Evolutionary conservation across 2,329 filamentous ascomycete genomes (phyloP).

Genomic region (Coniochaeta pulveracea): DNA sequence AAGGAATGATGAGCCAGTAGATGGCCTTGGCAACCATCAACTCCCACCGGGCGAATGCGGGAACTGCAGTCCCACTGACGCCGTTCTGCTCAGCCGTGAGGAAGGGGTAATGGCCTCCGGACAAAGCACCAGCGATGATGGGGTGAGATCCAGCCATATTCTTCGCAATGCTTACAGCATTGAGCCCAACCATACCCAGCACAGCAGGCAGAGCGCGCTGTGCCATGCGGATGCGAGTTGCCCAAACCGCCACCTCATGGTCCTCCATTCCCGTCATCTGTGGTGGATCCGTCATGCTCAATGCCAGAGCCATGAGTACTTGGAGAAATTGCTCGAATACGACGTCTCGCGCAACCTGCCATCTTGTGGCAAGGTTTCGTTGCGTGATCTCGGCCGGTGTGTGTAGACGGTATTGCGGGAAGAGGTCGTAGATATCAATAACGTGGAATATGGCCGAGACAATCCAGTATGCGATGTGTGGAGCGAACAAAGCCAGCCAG

Average conservation of each 20-base stretch:
- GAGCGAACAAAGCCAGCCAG: slow-evolving; percentile 62
- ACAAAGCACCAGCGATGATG: slow-evolving; percentile 61
- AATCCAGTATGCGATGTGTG: slow-evolving; percentile 79
- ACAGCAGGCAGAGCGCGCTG: slow-evolving; percentile 68
- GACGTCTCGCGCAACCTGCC: slow-evolving; percentile 82
- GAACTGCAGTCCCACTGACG: slow-evolving; percentile 39
- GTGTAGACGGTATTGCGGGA: slow-evolving; percentile 85
- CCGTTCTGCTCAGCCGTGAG: slow-evolving; percentile 48
- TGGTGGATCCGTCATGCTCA: slow-evolving; percentile 62
- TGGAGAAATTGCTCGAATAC: slow-evolving; percentile 87
- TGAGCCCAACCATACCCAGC: slow-evolving; percentile 62
- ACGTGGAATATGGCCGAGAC: slow-evolving; percentile 79
- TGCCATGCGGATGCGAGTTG: slow-evolving; percentile 65
- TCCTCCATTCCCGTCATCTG: slow-evolving; percentile 68
- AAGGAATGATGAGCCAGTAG: slow-evolving; percentile 70
- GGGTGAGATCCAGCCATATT: slow-evolving; percentile 63
- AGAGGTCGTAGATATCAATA: slow-evolving; percentile 76
- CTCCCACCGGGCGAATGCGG: slow-evolving; percentile 80
- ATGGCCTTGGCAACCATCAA: slow-evolving; percentile 60
- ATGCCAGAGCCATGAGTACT: slow-evolving; percentile 54
- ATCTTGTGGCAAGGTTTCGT: slow-evolving; percentile 76
- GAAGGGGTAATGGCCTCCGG: slow-evolving; percentile 71
- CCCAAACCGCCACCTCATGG: slow-evolving; percentile 86
- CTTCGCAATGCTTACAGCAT: slow-evolving; percentile 64
- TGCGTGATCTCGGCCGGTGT: slow-evolving; percentile 84